Conservation (phyloP, 805 yeast genomes). For the Saccharomycopsis sp. region DNA sequence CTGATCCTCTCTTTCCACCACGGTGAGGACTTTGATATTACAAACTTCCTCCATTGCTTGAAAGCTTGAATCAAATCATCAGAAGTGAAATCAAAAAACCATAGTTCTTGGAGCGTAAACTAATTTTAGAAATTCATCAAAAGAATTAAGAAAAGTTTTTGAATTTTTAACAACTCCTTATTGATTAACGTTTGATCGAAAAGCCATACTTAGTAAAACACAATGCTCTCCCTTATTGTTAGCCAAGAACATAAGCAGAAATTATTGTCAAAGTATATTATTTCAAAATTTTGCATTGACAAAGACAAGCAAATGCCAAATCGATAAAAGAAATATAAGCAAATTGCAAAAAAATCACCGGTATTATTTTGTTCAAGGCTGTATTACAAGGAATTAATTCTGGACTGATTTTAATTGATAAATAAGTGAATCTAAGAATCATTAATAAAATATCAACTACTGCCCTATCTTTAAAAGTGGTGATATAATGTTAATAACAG, state of each 20-base stretch:
- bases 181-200: no score
- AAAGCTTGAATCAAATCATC: conserved; percentile 8
- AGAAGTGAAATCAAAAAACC: conserved; percentile 39
- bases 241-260: conserved; percentile 2
- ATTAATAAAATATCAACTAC: conserved; percentile 9
- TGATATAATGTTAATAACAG: no score
- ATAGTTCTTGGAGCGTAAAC: no score
- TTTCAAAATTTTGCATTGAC: conserved; percentile 10
- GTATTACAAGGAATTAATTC: not conserved
- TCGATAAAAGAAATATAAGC: conserved; percentile 7
- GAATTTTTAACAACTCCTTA: no score
- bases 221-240: no score
- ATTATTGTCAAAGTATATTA: conserved; percentile 7
- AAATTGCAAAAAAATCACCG: conserved; percentile 4
- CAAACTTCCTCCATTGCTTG: no score
- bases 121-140: no score
- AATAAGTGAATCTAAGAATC: conserved; percentile 9
- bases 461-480: conserved; percentile 7
- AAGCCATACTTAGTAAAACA: no score
- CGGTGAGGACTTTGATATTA: no score
- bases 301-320: conserved; percentile 10
- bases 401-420: conserved; percentile 10
- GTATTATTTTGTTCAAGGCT: no score
- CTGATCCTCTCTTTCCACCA: no score
- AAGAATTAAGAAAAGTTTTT: no score